Conservation (phyloP, 2,329 filamentous ascomycete species). For the Aspergillus spinulosporus region DNA sequence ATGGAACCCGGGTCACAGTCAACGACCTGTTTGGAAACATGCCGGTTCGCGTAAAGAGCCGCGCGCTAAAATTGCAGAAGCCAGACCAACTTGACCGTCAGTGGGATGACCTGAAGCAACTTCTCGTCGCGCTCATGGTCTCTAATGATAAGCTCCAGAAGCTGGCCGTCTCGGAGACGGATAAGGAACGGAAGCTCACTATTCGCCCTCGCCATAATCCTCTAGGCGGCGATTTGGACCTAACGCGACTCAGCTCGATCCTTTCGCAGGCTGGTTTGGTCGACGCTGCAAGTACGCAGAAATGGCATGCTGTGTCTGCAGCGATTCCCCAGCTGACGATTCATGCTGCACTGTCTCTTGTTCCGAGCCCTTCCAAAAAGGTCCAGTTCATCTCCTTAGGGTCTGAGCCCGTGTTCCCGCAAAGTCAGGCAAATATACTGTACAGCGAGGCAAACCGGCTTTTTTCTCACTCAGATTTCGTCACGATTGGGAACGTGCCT, state of each 20-base stretch:
- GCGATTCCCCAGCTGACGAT: conserved; percentile 63
- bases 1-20: conserved; percentile 75
- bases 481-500: conserved; percentile 53
- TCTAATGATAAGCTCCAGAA: conserved; percentile 63
- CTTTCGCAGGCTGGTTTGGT: conserved; percentile 67
- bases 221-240: conserved; percentile 20
- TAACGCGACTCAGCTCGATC: conserved; percentile 50
- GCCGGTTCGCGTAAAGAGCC: conserved; percentile 84
- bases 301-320: conserved; percentile 73
- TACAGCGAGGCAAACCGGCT: conserved; percentile 77
- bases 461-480: conserved; percentile 77
- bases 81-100: conserved; percentile 58
- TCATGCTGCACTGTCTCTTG: conserved; percentile 68
- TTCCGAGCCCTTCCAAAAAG: conserved; percentile 68
- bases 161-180: conserved; percentile 60
- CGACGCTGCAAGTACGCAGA: conserved; percentile 50
- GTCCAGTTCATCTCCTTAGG: conserved; percentile 82
- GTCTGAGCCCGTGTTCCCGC: conserved; percentile 62
- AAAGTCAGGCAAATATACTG: conserved; percentile 62
- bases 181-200: conserved; percentile 40
- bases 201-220: conserved; percentile 25
- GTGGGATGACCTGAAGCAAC: conserved; percentile 64
- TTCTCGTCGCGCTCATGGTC: conserved; percentile 66
- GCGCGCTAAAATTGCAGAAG: conserved; percentile 57
- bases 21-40: conserved; percentile 85